phyloP scores from a whole-genome alignment of 192 early-diverging fungal species.

The Podila verticillata region DNA sequence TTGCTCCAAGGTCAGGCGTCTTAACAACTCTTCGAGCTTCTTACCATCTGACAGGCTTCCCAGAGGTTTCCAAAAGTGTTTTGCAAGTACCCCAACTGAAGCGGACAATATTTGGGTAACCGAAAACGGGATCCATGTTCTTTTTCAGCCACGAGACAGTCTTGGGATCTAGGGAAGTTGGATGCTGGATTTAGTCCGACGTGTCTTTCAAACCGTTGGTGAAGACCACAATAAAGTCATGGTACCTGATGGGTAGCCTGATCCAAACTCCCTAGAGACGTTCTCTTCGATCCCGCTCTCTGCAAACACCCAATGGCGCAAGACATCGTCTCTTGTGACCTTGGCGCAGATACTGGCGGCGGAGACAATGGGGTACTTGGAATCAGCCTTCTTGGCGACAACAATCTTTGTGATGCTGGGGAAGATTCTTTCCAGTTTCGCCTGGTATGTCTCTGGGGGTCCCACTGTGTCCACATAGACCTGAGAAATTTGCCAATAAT shows the following conservation, averaged over 20 bases:
- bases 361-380: constrained; percentile 91
- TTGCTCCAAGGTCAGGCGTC: background rate
- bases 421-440: constrained; percentile 78
- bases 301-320: constrained; percentile 73
- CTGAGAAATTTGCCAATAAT: constrained; percentile 21
- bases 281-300: constrained; percentile 60
- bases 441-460: constrained; percentile 86
- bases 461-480: constrained; percentile 98
- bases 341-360: constrained; percentile 98
- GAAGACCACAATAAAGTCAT: background rate
- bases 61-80: constrained; percentile 73
- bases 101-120: constrained; percentile 89
- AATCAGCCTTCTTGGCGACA: constrained; percentile 96
- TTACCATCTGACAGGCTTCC: constrained; percentile 67
- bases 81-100: constrained; percentile 95
- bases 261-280: constrained; percentile 77
- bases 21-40: no score
- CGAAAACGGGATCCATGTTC: constrained; percentile 88
- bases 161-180: constrained; percentile 78
- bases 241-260: constrained; percentile 86
- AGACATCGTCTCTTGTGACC: constrained; percentile 77
- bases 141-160: constrained; percentile 87
- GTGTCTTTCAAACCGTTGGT: background rate
- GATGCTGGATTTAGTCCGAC: background rate
- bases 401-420: constrained; percentile 77